Evolutionary conservation across 2,329 filamentous ascomycete genomes (phyloP).

Genomic region (Eutypa lata): DNA sequence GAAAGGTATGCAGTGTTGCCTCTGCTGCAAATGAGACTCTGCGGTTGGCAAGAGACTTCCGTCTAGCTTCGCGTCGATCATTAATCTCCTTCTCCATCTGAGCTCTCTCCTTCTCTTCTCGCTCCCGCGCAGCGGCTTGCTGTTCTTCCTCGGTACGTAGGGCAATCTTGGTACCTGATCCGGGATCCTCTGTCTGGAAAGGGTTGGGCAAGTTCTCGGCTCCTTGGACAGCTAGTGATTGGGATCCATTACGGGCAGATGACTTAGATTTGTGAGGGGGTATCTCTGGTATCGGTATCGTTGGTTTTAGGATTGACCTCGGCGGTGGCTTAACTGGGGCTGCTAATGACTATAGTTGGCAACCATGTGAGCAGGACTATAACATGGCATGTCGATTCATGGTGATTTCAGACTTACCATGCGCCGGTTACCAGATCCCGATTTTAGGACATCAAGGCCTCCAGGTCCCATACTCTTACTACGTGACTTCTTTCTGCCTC

Average conservation of each 20-base stretch:
- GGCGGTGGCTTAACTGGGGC: conserved; percentile 49
- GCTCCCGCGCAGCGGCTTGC: conserved; percentile 64
- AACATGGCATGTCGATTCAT: conserved; percentile 6
- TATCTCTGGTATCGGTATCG: conserved; percentile 65
- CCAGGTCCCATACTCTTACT: conserved; percentile 97
- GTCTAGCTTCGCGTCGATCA: conserved; percentile 78
- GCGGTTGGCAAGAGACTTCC: conserved; percentile 89
- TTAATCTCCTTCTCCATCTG: conserved; percentile 59
- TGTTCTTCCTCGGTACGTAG: conserved; percentile 68
- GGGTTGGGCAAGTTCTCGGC: conserved; percentile 43
- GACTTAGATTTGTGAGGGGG: conserved; percentile 63
- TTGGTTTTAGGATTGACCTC: conserved; percentile 78
- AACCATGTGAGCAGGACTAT: conserved; percentile 5
- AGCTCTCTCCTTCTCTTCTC: conserved; percentile 62
- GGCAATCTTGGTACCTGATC: conserved; percentile 55
- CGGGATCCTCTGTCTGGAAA: conserved; percentile 35
- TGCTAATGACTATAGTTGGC: conserved; percentile 49
- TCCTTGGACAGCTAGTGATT: conserved; percentile 35
- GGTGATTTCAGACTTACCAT: conserved; percentile 54
- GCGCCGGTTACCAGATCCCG: conserved; percentile 71
- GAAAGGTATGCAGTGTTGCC: conserved; percentile 94
- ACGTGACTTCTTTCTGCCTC: conserved; percentile 65
- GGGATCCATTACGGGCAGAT: conserved; percentile 42
- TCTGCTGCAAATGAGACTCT: conserved; percentile 97
- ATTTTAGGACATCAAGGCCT: conserved; percentile 77